These are phyloP conservation scores for Pythium myriotylum DNA, from an alignment of 352 stramenopile genomes.

Conservation along the genomic window DNA sequence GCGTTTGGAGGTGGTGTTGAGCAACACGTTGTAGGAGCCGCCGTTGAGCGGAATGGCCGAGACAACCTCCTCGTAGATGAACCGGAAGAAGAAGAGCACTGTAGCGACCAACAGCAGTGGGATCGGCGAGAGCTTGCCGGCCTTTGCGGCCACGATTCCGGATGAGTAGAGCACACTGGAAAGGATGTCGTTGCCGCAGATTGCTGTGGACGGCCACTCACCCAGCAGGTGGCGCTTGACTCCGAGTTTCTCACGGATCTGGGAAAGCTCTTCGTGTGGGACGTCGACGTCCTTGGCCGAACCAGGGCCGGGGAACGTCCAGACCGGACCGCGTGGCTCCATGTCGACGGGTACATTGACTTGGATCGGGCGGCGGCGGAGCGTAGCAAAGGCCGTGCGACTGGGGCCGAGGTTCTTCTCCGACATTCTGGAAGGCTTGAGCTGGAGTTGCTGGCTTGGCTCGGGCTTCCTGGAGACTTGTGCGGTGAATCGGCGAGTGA, in stretches of 20 bases:
- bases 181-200: slow-evolving; percentile 86
- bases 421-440: background rate
- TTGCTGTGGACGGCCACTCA: slow-evolving; percentile 75
- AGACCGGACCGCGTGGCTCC: slow-evolving; percentile 8
- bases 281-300: slow-evolving; percentile 15
- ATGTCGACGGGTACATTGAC: slow-evolving; percentile 1
- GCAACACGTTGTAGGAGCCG: slow-evolving; percentile 83
- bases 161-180: slow-evolving; percentile 65
- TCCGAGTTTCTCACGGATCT: slow-evolving; percentile 14
- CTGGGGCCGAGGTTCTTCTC: background rate
- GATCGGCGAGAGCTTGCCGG: slow-evolving; percentile 68
- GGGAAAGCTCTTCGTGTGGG: background rate
- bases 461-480: background rate
- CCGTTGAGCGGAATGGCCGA: slow-evolving; percentile 82
- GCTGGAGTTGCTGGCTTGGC: too few species aligned
- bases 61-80: slow-evolving; percentile 84
- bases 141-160: slow-evolving; percentile 39
- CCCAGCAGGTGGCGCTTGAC: slow-evolving; percentile 34
- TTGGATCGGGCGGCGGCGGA: background rate
- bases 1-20: slow-evolving; percentile 84
- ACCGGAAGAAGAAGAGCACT: slow-evolving; percentile 46
- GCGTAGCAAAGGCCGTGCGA: background rate
- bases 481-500: background rate
- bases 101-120: slow-evolving; percentile 59
- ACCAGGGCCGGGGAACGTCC: slow-evolving; percentile 15